phyloP scores from a whole-genome alignment of 2,329 filamentous ascomycete genomes.

The Paracoccidioides brasiliensis region DNA sequence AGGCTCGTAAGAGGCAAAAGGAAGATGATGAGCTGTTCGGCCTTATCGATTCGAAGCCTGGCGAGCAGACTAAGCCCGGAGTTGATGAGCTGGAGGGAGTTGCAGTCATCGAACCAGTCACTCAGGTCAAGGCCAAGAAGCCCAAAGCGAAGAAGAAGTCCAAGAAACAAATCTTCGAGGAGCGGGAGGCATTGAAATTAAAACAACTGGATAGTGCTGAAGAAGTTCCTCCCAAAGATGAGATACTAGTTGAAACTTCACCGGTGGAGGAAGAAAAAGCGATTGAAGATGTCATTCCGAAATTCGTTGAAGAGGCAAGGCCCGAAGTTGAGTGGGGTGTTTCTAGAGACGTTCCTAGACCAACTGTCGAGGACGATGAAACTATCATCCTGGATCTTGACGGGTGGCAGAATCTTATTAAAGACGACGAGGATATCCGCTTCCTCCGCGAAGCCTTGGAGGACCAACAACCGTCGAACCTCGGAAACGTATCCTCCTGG shows the following conservation, averaged over 20 bases:
- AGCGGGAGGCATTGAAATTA: slow-evolving; percentile 44
- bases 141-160: slow-evolving; percentile 58
- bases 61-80: slow-evolving; percentile 40
- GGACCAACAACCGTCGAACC: slow-evolving; percentile 32
- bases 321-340: slow-evolving; percentile 48
- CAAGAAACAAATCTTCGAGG: slow-evolving; percentile 63
- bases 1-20: slow-evolving; percentile 61
- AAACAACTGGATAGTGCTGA: slow-evolving; percentile 10
- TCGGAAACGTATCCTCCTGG: slow-evolving; percentile 50
- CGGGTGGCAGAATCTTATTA: slow-evolving; percentile 55
- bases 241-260: slow-evolving; percentile 5
- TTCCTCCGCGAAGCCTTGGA: slow-evolving; percentile 42
- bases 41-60: slow-evolving; percentile 31
- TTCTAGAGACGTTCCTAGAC: slow-evolving; percentile 44
- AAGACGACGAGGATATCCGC: slow-evolving; percentile 54
- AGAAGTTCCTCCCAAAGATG: slow-evolving; percentile 1
- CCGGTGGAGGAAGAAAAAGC: slow-evolving; percentile 10
- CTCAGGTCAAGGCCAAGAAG: slow-evolving; percentile 32
- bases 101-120: slow-evolving; percentile 22
- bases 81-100: slow-evolving; percentile 32
- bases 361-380: slow-evolving; percentile 54
- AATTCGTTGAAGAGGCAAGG: slow-evolving; percentile 24
- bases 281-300: slow-evolving; percentile 7
- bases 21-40: slow-evolving; percentile 72
- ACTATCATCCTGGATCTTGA: slow-evolving; percentile 54